These are phyloP conservation scores for Dalechampia spathulata DNA, from an alignment of 441 rosid species.

Conservation along the genomic window DNA sequence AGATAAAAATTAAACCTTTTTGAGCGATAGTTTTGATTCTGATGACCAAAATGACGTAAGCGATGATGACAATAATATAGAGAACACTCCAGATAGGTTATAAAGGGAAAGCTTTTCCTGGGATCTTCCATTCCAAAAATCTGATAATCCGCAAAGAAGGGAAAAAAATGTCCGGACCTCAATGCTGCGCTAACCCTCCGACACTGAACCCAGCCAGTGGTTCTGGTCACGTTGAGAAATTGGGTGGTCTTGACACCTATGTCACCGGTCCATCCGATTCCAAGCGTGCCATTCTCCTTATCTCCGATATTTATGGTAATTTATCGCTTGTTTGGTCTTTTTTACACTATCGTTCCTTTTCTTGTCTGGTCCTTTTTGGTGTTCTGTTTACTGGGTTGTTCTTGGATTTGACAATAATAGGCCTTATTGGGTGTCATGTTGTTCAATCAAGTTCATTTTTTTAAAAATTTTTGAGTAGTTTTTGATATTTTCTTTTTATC, in stretches of 20 bases:
- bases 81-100: no score
- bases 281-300: slow-evolving; percentile 37
- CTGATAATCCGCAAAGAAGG: no score
- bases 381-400: neutral
- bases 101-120: no score
- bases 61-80: no score
- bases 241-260: slow-evolving; percentile 48
- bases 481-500: no score
- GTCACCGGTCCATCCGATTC: slow-evolving; percentile 43
- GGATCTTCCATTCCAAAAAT: no score
- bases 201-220: slow-evolving; percentile 26
- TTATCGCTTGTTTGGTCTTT: neutral
- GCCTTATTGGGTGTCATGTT: neutral
- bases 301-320: slow-evolving; percentile 48
- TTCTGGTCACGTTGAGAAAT: slow-evolving; percentile 34
- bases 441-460: no score
- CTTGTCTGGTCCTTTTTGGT: neutral
- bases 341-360: neutral
- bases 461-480: no score
- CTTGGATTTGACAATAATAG: neutral
- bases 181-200: slow-evolving; percentile 44
- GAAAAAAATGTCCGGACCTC: slow-evolving; percentile 15
- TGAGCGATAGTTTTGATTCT: no score
- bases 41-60: no score
- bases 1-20: no score